Base-by-base conservation (phyloP, 805 yeast genomes). In the Teunomyces stri region DNA sequence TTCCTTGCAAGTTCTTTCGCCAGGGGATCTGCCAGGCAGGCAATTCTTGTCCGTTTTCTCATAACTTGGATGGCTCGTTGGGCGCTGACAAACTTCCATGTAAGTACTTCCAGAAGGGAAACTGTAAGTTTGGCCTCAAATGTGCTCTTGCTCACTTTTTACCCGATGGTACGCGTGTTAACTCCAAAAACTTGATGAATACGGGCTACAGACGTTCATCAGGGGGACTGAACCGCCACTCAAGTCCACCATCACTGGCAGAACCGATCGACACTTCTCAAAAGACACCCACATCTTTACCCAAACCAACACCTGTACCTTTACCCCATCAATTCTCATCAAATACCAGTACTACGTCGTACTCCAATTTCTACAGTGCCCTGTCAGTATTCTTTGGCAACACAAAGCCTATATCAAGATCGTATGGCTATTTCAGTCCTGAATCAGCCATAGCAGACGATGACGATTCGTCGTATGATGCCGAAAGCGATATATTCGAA, bases 1-100 rank as follows among this genome's bases (percentile, higher is more conserved):
- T 92, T 27, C 99, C 99, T 2, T 92, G 99, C 67, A 92, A 92
- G 70, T 92, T 92, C 72, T 92, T 76, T 65, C 76, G 81, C 48
- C 97, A 91, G 64, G 97, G 98, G 0, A 81, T 87, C 13, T 92
- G 99, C 65, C 97, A 91, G 66, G 98, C 98, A 1, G 98, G 98
- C 10, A 75, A 72, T 44, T 75, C 92, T 0, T 92, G 99, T 65
- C 97, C 97, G 1, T 92, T 92, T 62, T 84, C 94, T 29, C 99
- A 92, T 64, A 76, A 85, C 41, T 61, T 80, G 44, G 87, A 84
- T 46, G 73, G 78, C 4, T 62, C 75, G n/a, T 68, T 71, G 30
- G 71, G 70, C 27, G 75, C 75, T n/a, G 83, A 78, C 42, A 66
- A 75, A 40, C 71, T 77, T 37, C 89, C 91, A 5, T 92, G 99